Percentiles rank a stretch among this genome's conserved stretches.
phyloP scores from a whole-genome alignment of 352 stramenopile species.

The Pythium brachiatum region DNA sequence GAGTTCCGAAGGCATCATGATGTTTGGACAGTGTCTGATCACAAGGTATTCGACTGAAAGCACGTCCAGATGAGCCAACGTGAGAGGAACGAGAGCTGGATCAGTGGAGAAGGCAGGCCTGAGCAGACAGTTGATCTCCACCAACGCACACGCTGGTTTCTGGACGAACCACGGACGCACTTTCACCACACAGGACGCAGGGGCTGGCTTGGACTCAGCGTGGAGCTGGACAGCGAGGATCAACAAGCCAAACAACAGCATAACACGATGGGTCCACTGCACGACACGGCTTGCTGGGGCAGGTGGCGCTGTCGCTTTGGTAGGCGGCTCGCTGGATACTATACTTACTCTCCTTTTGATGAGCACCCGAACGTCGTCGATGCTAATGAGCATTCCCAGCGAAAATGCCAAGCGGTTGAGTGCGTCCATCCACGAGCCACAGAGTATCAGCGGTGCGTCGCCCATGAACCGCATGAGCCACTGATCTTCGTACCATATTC shows the following conservation, averaged over 20 bases:
- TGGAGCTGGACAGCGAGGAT: constrained; percentile 14
- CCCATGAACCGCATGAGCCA: constrained; percentile 15
- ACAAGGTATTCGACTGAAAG: constrained; percentile 28
- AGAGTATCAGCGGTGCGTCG: constrained; percentile 17
- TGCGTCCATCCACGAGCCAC: constrained; percentile 17
- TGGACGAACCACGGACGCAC: constrained; percentile 29
- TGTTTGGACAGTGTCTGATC: constrained; percentile 32
- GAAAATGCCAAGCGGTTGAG: constrained; percentile 18
- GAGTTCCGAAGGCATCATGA: constrained; percentile 31
- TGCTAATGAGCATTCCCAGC: constrained; percentile 8
- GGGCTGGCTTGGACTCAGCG: constrained; percentile 1
- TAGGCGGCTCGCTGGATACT: neutral
- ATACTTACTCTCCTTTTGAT: too few species aligned
- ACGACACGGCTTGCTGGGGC: neutral
- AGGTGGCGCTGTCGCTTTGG: neutral
- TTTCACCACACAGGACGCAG: neutral
- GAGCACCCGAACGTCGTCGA: constrained; percentile 11
- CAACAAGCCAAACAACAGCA: constrained; percentile 2
- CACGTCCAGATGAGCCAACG: constrained; percentile 30
- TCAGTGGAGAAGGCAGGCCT: constrained; percentile 19
- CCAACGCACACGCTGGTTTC: constrained; percentile 32
- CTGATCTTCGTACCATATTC: constrained; percentile 20
- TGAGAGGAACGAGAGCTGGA: constrained; percentile 10
- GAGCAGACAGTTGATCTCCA: constrained; percentile 30
- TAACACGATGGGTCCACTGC: constrained; percentile 11